Evolutionary conservation across 2,329 filamentous ascomycete species (phyloP).

Genomic region (Tricladium varicosporioides): DNA sequence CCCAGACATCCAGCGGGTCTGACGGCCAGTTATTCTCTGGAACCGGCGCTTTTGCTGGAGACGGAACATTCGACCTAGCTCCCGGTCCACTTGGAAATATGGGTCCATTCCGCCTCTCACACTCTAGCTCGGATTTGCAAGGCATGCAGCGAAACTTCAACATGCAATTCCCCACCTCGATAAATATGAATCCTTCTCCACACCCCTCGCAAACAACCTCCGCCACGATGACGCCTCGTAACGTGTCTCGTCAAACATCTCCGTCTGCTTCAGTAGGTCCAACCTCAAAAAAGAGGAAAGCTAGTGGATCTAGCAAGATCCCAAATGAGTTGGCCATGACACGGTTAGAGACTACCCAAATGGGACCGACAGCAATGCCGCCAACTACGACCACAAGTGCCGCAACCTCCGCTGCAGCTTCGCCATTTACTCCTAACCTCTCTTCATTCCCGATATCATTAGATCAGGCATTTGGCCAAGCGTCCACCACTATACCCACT

Average conservation of each 20-base stretch:
- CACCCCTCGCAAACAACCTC: slow-evolving; percentile 39
- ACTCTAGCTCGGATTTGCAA: slow-evolving; percentile 63
- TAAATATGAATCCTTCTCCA: slow-evolving; percentile 34
- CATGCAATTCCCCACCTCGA: slow-evolving; percentile 23
- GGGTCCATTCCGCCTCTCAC: slow-evolving; percentile 52
- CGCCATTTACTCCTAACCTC: slow-evolving; percentile 52
- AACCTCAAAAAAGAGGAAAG: slow-evolving; percentile 77
- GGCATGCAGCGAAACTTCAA: slow-evolving; percentile 51
- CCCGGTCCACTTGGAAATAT: slow-evolving; percentile 32
- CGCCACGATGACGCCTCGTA: slow-evolving; percentile 54
- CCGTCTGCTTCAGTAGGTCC: slow-evolving; percentile 64
- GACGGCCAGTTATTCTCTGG: slow-evolving; percentile 39
- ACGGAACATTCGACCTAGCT: slow-evolving; percentile 29
- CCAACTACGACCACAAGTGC: slow-evolving; percentile 36
- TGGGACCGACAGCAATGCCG: slow-evolving; percentile 36
- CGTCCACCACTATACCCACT: slow-evolving; percentile 21
- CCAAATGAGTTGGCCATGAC: slow-evolving; percentile 80
- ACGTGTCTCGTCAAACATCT: slow-evolving; percentile 71
- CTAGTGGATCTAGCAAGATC: slow-evolving; percentile 66
- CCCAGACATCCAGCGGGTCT: slow-evolving; percentile 30
- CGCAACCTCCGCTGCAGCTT: slow-evolving; percentile 42
- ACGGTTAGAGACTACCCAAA: slow-evolving; percentile 60
- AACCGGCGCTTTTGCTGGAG: slow-evolving; percentile 40
- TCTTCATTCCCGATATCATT: slow-evolving; percentile 43
- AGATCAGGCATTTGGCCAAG: slow-evolving; percentile 29